Conservation (phyloP, 1,284 basidiomycete species). For the Cystobasidium sp. region DNA sequence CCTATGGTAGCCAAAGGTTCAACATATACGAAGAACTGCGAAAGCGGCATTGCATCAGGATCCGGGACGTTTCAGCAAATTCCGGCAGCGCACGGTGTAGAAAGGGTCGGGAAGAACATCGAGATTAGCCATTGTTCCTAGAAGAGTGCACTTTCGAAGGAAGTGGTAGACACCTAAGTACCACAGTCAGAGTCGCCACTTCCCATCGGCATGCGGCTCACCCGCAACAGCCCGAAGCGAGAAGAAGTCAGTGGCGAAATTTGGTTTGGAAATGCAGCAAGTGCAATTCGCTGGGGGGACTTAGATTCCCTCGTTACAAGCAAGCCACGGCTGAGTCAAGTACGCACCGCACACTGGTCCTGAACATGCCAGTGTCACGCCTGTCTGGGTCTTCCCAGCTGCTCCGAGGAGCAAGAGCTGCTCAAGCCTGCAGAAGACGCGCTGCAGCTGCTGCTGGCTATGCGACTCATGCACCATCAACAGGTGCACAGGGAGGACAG, state of each 20-base stretch:
- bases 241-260: conserved; percentile 8
- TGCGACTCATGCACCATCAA: conserved; percentile 33
- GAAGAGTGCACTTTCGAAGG: background rate
- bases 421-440: background rate
- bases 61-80: background rate
- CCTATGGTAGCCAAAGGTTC: conserved; percentile 54
- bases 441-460: conserved; percentile 8
- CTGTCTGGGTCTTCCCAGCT: conserved; percentile 5
- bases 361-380: conserved; percentile 12
- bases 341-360: too few relatives aligned
- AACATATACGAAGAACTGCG: conserved; percentile 47
- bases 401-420: background rate
- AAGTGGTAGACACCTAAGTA: background rate
- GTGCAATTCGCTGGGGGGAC: background rate
- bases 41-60: conserved; percentile 1
- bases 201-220: conserved; percentile 17
- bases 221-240: conserved; percentile 4
- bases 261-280: background rate
- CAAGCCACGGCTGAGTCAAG: too few relatives aligned
- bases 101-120: conserved; percentile 7
- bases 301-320: too few relatives aligned
- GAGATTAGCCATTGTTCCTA: background rate
- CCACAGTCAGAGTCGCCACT: background rate
- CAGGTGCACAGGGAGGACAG: background rate
- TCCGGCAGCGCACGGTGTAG: conserved; percentile 6